Evolutionary conservation across 2,329 filamentous ascomycete genomes (phyloP), one percentile per base, ranked within the genome.

Genomic region (Hawksworthiomyces lignivorus): DNA sequence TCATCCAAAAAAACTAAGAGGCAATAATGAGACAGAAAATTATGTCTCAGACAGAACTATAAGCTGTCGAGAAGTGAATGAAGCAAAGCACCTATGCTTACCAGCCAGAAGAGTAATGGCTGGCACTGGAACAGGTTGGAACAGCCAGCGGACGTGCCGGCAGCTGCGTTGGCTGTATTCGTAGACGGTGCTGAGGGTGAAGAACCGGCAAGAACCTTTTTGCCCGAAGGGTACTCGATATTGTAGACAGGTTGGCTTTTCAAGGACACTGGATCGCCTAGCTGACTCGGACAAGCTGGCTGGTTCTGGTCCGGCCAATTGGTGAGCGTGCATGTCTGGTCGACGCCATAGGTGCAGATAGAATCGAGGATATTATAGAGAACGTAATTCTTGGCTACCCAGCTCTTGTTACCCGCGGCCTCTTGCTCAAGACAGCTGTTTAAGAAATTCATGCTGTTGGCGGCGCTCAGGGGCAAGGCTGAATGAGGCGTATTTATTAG

Each of bases 401-500:
- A 76, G 48, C 61, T 68, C 42, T 54, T 49, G 4, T 45, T 41
- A 39, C 45, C 47, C 28, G 43, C 48, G 0, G 39, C 38, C 7
- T 58, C 47, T 24, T 58, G 52, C 28, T 52, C 60, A 27, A 70
- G 57, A 47, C 71, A 75, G 48, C 58, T 64, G 10, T 58, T 57
- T n/a, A 75, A 54, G 41, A 64, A 75, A 52, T 74, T 71, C 63
- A 73, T 72, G 61, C 65, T 68, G 55, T 73, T 74, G 44, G 68
- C 54, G 1, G 70, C 72, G 52, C 65, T 53, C n/a, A 60, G 47
- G 14, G 56, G 54, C 31, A 60, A 48, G 20, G 55, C 62, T 14
- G 31, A 21, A 22, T 24, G 24, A 21, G 62, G 51, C 9, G 69
- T 69, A 29, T 65, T 50, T 47, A 77, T 63, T n/a, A 79, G 62